These are phyloP conservation scores for Mycena polygramma DNA, from an alignment of 768 basidiomycete genomes.

Conservation along the genomic window DNA sequence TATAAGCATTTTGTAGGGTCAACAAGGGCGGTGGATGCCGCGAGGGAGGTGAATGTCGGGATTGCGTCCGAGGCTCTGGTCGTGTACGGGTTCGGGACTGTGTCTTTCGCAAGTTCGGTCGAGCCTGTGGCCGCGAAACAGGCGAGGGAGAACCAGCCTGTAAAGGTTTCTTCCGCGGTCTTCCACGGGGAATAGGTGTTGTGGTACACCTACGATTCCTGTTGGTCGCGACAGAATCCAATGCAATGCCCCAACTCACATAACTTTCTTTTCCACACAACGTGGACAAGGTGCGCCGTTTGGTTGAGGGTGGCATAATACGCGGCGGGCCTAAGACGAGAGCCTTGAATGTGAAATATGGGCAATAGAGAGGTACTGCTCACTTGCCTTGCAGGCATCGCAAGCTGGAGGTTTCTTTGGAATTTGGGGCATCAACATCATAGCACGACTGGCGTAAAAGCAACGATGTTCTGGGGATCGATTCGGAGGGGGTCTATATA, in stretches of 20 bases:
- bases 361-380: not conserved
- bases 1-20: too few relatives aligned
- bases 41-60: not conserved
- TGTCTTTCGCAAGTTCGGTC: not conserved
- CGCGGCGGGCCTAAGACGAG: conserved; percentile 8
- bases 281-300: conserved; percentile 17
- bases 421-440: not conserved
- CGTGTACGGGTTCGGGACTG: too few relatives aligned
- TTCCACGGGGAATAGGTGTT: not conserved
- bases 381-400: conserved; percentile 22
- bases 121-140: not conserved
- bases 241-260: not conserved
- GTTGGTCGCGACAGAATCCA: not conserved
- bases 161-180: not conserved
- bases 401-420: conserved; percentile 21
- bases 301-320: conserved; percentile 19
- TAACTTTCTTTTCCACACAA: conserved; percentile 14
- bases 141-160: not conserved
- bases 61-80: not conserved
- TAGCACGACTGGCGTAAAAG: not conserved
- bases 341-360: not conserved
- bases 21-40: too few relatives aligned
- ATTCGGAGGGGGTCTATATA: not conserved
- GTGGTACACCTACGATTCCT: conserved; percentile 1
- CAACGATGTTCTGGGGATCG: too few relatives aligned